Evolutionary conservation across 805 yeast species (phyloP).

Genomic region (Cyberlindnera xishuangbannaensis): DNA sequence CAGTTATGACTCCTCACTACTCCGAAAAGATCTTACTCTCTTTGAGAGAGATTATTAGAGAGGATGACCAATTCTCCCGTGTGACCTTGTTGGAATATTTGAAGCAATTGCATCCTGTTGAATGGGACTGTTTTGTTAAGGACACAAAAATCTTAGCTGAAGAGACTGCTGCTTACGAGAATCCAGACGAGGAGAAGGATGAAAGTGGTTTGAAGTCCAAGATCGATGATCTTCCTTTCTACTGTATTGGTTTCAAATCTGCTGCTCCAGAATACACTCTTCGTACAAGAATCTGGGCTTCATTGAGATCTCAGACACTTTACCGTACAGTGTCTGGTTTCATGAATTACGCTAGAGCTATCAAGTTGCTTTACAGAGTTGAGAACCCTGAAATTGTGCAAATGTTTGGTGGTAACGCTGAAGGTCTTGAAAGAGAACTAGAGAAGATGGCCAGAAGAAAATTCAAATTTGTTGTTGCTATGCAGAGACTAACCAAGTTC

Average conservation of each 20-base stretch:
- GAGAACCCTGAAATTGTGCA: conserved; percentile 95
- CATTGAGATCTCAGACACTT: conserved; percentile 91
- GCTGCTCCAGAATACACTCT: conserved; percentile 96
- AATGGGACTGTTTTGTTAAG: conserved; percentile 96
- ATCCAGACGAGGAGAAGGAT: conserved; percentile 42
- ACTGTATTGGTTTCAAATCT: conserved; percentile 94
- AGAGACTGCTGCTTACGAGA: conserved; percentile 75
- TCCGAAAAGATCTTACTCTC: conserved; percentile 90
- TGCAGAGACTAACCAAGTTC: conserved; percentile 77
- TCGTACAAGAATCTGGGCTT: conserved; percentile 98
- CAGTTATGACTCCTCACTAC: conserved; percentile 95
- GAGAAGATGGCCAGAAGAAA: conserved; percentile 86
- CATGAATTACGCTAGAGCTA: conserved; percentile 97
- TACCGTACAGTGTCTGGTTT: conserved; percentile 97
- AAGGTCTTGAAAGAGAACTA: conserved; percentile 89
- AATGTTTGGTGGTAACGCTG: conserved; percentile 98
- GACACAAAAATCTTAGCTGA: conserved; percentile 95
- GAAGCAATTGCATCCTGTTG: conserved; percentile 92
- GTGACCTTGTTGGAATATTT: conserved; percentile 90
- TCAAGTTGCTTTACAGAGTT: conserved; percentile 86
- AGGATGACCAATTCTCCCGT: conserved; percentile 94
- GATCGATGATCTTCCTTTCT: conserved; percentile 89
- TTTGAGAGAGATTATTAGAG: conserved; percentile 93
- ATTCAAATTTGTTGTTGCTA: conserved; percentile 74
- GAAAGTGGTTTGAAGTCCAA: conserved; percentile 73